A percentile compares a stretch with the other conserved stretches of the same genome.
These are phyloP conservation scores for Themeda triandra DNA, from an alignment of 176 grass and related monocot species.

Conservation along the genomic window DNA sequence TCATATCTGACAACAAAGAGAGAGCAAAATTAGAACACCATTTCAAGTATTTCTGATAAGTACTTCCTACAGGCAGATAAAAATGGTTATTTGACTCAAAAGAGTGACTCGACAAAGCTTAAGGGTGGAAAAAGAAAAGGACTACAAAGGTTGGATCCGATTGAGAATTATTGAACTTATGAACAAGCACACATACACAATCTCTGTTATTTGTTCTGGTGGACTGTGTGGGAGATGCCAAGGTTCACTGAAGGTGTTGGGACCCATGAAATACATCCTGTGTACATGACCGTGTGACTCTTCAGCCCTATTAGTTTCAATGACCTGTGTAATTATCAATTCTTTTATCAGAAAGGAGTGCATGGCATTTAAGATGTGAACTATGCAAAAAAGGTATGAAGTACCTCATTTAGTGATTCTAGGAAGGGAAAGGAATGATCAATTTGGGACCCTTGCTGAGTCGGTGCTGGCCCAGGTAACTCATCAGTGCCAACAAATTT, in stretches of 20 bases:
- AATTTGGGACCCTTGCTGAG: constrained; percentile 96
- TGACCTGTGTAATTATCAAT: constrained; percentile 57
- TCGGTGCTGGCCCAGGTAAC: constrained; percentile 90
- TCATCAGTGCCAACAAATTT: constrained; percentile 98
- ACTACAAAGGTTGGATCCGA: constrained; percentile 14
- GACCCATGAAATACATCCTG: constrained; percentile 99
- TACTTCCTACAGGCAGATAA: neutral
- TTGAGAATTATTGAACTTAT: neutral
- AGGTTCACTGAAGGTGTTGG: constrained; percentile 95
- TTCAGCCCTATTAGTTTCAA: constrained; percentile 98
- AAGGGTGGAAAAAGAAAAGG: constrained; percentile 9
- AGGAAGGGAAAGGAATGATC: constrained; percentile 99
- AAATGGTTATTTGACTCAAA: constrained; percentile 1
- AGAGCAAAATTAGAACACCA: constrained; percentile 16
- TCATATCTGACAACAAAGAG: constrained; percentile 59
- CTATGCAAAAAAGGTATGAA: constrained; percentile 16
- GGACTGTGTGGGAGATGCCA: constrained; percentile 96
- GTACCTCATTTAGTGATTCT: constrained; percentile 98
- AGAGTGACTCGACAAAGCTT: neutral
- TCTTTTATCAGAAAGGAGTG: constrained; percentile 6
- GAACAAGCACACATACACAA: constrained; percentile 72
- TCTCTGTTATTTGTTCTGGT: constrained; percentile 88
- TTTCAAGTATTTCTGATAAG: constrained; percentile 8
- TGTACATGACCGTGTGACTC: constrained; percentile 96
- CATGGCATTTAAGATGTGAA: neutral